Evolutionary conservation across 345 rosid genomes (phyloP), one percentile per base, ranked within the genome.

Genomic region (Combretum micranthum): DNA sequence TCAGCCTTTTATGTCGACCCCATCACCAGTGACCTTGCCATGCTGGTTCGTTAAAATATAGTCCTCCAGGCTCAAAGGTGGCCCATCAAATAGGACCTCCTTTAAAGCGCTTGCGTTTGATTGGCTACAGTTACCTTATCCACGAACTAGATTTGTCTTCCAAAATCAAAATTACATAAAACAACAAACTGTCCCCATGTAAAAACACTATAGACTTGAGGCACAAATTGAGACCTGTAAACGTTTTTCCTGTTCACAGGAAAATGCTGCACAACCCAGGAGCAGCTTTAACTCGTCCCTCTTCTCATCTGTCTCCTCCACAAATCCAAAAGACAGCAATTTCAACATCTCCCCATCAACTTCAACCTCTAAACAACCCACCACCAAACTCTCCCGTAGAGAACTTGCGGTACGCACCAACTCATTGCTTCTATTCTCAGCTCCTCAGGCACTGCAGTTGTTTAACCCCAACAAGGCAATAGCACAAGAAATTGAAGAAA

Each of bases 381-480:
- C 59, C 32, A 20, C 74, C 69, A 82, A 76, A 43, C 26, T 84
- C 37, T 78, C 93, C 0, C 87, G 98, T 20, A 66, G 98, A 65
- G 68, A 77, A 53, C 78, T 88, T 19, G 62, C 80, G 6, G 39
- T 78, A 15, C 65, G 62, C 3, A 53, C 69, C 51, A 77, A 79
- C 53, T 80, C 92, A 0, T 55, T 87, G 72, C 84, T 91, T 52
- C 83, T 91, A n/a, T 66, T 83, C 46, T 23, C 80, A 19, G 67
- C 75, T 23, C 61, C 86, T 18, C 81, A 72, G n/a, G 49, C 63
- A n/a, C 59, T 77, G 14, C 75, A 75, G 26, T 83, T 74, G 47
- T 66, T 76, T 65, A 63, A 62, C 45, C 46, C 26, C 22, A 32
- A 48, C 48, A 60, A 44, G 54, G 73, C 82, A 23, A 20, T 53